These are phyloP conservation scores for Polygonum aviculare DNA, from an alignment of 148 eudicot genomes.

Conservation along the genomic window DNA sequence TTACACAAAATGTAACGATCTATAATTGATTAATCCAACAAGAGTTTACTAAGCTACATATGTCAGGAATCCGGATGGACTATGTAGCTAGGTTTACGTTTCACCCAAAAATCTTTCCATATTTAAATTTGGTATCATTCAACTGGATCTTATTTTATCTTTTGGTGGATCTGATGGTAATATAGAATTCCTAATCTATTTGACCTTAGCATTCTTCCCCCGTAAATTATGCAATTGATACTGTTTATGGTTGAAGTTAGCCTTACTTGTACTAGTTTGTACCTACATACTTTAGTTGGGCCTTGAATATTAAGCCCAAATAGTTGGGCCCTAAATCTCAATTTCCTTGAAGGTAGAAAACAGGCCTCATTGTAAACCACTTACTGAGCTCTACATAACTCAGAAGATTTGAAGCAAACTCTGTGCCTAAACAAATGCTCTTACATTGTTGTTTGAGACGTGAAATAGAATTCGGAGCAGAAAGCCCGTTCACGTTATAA, in stretches of 20 bases:
- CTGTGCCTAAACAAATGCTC: too few relatives aligned
- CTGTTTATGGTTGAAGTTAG: too few relatives aligned
- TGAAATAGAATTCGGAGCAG: too few relatives aligned
- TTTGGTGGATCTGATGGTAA: not conserved
- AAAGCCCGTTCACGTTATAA: too few relatives aligned
- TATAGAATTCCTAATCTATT: not conserved
- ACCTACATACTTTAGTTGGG: too few relatives aligned
- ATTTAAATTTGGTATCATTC: not conserved
- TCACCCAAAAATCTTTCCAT: not conserved
- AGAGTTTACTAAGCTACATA: not conserved
- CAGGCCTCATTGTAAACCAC: not conserved
- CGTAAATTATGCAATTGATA: not conserved
- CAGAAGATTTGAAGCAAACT: not conserved
- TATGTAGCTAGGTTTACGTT: not conserved
- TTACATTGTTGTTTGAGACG: too few relatives aligned
- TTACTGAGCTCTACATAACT: not conserved
- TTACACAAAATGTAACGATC: too few relatives aligned
- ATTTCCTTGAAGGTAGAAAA: not conserved
- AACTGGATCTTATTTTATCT: not conserved
- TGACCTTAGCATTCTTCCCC: not conserved
- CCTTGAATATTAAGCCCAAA: not conserved
- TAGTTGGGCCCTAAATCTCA: not conserved
- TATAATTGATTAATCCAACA: too few relatives aligned
- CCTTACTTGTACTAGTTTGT: too few relatives aligned
- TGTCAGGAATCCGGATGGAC: too few relatives aligned